Evolutionary conservation across 805 yeast genomes (phyloP).

Genomic region (Spathaspora boniae): DNA sequence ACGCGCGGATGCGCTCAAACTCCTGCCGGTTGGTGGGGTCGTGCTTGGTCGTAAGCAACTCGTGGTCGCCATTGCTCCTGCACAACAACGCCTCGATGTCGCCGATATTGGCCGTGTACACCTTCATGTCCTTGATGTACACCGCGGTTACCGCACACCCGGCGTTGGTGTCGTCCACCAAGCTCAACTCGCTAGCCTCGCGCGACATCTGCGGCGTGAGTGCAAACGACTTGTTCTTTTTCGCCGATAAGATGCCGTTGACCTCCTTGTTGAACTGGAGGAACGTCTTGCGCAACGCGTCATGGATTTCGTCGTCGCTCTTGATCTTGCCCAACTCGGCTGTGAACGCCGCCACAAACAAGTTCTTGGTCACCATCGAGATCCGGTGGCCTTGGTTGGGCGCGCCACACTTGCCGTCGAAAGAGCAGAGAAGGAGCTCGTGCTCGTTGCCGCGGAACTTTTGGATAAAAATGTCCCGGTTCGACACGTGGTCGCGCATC

Average conservation of each 20-base stretch:
- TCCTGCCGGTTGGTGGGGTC: conserved; percentile 77
- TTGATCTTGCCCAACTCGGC: conserved; percentile 54
- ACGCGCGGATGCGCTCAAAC: conserved; percentile 80
- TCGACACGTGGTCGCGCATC: conserved; percentile 55
- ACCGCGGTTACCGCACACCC: conserved; percentile 86
- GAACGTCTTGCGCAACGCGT: conserved; percentile 81
- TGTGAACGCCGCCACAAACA: conserved; percentile 64
- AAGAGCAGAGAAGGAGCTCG: conserved; percentile 75
- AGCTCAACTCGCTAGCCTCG: conserved; percentile 43
- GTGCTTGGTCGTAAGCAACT: conserved; percentile 71
- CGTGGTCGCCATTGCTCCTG: conserved; percentile 75
- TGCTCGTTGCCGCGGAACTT: conserved; percentile 82
- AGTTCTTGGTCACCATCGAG: conserved; percentile 68
- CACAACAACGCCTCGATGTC: conserved; percentile 82
- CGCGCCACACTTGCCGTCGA: conserved; percentile 76
- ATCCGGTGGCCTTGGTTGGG: conserved; percentile 47
- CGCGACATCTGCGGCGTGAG: conserved; percentile 29
- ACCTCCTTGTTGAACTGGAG: conserved; percentile 77
- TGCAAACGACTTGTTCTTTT: conserved; percentile 38
- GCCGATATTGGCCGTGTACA: conserved; percentile 87
- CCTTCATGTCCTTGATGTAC: conserved; percentile 64
- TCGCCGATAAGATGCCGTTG: conserved; percentile 54
- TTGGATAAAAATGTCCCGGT: conserved; percentile 83
- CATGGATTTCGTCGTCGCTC: conserved; percentile 50
- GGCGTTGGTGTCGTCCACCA: conserved; percentile 64